These are phyloP conservation scores for Penicillium soppii DNA, from an alignment of 495 filamentous ascomycete genomes.

Conservation along the genomic window DNA sequence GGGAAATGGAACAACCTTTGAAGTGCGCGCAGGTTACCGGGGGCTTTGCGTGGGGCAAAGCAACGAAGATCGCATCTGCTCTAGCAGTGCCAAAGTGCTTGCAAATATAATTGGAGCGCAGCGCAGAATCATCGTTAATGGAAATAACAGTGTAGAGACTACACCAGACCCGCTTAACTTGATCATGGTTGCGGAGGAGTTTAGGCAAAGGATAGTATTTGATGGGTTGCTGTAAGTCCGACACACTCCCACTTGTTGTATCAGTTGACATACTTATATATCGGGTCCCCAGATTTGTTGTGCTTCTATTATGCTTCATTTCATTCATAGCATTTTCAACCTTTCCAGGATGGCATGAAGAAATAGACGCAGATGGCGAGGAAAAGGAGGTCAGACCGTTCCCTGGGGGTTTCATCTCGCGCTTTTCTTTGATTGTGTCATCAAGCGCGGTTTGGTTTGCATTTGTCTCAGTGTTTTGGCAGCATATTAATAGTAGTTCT, in stretches of 20 bases:
- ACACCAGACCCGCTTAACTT: conserved; percentile 19
- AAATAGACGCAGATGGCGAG: not conserved
- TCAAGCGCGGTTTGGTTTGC: not conserved
- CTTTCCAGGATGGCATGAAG: conserved; percentile 11
- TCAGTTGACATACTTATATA: not conserved
- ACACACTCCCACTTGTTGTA: not conserved
- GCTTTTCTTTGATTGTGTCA: not conserved
- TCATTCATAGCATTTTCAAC: conserved; percentile 1
- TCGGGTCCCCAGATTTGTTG: conserved; percentile 1
- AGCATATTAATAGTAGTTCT: conserved; percentile 16
- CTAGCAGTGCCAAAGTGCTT: conserved; percentile 1
- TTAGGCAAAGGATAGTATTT: conserved; percentile 18
- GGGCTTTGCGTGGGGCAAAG: conserved; percentile 9
- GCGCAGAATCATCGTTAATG: not conserved
- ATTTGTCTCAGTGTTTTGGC: conserved; percentile 10
- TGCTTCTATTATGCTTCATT: not conserved
- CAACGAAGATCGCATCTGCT: not conserved
- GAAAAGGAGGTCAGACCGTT: conserved; percentile 5
- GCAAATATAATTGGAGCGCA: conserved; percentile 6
- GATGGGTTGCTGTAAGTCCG: conserved; percentile 18
- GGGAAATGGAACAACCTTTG: not conserved
- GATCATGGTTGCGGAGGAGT: conserved; percentile 14
- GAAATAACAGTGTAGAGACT: not conserved
- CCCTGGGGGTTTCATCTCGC: not conserved
- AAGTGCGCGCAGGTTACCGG: conserved; percentile 16